phyloP scores from a whole-genome alignment of 352 stramenopile genomes.

The Pythium phragmiticola region DNA sequence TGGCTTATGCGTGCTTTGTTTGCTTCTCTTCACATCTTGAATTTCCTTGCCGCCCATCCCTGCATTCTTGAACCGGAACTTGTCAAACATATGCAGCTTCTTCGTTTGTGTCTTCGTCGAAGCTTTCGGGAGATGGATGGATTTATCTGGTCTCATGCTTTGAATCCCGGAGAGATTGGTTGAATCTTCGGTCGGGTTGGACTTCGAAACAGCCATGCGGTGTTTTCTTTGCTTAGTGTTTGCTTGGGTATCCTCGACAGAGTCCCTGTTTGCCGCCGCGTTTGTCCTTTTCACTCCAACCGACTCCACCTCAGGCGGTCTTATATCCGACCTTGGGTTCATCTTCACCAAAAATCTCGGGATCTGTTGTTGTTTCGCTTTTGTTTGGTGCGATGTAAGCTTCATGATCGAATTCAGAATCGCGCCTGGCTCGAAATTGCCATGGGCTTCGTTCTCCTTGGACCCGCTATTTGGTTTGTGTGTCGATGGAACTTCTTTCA shows the following conservation, averaged over 20 bases:
- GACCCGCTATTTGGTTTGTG: neutral
- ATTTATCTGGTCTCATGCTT: neutral
- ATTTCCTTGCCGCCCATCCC: neutral
- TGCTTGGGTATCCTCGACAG: neutral
- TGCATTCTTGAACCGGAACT: conserved; percentile 18
- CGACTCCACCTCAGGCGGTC: no score
- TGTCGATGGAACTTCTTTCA: neutral
- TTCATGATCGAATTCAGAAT: conserved; percentile 24
- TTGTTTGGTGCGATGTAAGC: conserved; percentile 14
- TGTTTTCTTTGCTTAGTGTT: neutral
- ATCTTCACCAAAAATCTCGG: conserved; percentile 20
- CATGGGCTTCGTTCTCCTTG: neutral
- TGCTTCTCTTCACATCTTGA: neutral
- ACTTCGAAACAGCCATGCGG: neutral
- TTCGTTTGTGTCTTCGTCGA: neutral
- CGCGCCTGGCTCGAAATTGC: neutral
- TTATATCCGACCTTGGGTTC: neutral
- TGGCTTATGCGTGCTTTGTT: neutral
- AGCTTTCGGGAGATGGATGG: neutral
- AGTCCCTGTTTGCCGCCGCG: neutral
- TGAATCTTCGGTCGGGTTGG: neutral
- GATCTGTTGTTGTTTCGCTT: conserved; percentile 23
- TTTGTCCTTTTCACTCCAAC: neutral
- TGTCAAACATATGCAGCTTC: conserved; percentile 13
- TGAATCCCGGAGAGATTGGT: neutral